Conservation (phyloP, 352 stramenopile genomes). For the Pythium phragmiticola region DNA sequence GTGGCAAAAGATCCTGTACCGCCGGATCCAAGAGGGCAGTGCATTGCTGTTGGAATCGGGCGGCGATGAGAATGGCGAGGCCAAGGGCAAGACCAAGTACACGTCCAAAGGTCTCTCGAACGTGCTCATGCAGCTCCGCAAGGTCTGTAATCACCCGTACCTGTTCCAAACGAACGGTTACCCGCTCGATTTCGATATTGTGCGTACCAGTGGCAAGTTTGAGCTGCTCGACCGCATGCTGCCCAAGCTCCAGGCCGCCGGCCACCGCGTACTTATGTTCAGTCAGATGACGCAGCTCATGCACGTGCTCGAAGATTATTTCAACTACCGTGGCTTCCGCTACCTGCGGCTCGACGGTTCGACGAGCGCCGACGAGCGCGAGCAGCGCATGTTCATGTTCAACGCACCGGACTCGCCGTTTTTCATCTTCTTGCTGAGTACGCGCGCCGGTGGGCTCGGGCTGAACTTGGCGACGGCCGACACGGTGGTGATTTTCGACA, state of each 20-base stretch:
- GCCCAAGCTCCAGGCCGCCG: slow-evolving; percentile 91
- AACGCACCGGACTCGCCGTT: slow-evolving; percentile 89
- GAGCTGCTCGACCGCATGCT: slow-evolving; percentile 97
- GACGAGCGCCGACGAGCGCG: slow-evolving; percentile 94
- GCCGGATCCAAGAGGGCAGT: slow-evolving; percentile 86
- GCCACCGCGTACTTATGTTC: slow-evolving; percentile 91
- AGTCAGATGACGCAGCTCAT: slow-evolving; percentile 91
- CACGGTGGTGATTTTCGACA: slow-evolving; percentile 99
- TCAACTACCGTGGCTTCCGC: slow-evolving; percentile 88
- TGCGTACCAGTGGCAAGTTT: slow-evolving; percentile 92
- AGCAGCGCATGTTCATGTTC: slow-evolving; percentile 98
- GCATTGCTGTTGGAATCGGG: slow-evolving; percentile 73
- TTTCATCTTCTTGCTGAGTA: slow-evolving; percentile 98
- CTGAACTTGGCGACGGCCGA: slow-evolving; percentile 98
- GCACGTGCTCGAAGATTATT: slow-evolving; percentile 90
- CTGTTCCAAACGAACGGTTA: slow-evolving; percentile 86
- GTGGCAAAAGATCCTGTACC: slow-evolving; percentile 89
- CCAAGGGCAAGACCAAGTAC: slow-evolving; percentile 81
- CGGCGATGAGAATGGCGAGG: slow-evolving; percentile 53
- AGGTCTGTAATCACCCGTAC: slow-evolving; percentile 90
- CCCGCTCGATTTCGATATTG: slow-evolving; percentile 84
- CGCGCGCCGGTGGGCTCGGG: slow-evolving; percentile 95
- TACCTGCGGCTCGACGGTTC: slow-evolving; percentile 97
- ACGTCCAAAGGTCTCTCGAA: slow-evolving; percentile 85
- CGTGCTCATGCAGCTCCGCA: slow-evolving; percentile 87